Base-by-base conservation (phyloP, 2,329 filamentous ascomycete species). In the Aspergillus intermedius region DNA sequence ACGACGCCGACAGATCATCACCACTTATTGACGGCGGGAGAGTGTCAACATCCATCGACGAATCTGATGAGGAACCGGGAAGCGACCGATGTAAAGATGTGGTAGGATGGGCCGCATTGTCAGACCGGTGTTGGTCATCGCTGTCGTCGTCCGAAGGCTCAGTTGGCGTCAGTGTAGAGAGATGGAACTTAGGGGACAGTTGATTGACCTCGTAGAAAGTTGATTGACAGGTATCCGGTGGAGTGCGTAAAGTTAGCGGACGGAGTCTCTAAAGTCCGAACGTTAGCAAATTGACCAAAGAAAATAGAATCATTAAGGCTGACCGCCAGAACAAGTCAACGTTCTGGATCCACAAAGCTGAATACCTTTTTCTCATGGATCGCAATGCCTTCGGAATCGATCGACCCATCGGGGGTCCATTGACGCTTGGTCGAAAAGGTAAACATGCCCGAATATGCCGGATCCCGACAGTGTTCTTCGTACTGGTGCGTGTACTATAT, bases 381-480 rank as follows among this genome's bases (percentile, higher is more conserved):
- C n/a, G 41, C 39, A 28, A 43, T 45, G n/a, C 86, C n/a, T 65
- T 79, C 51, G 81, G 86, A 64, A 74, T 86, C 54, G 65, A 84
- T 42, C 80, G 86, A 63, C 72, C 82, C 57, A 79, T 71, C 51
- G 66, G 86, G 35, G 9, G 61, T 61, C 47, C 63, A 57, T 35
- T 44, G 59, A 35, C 63, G 61, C 48, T 66, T 66, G 28, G 48
- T 44, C 15, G 56, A 46, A 41, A 53, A 50, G 22, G 45, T 46
- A 41, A 58, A 59, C 63, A 66, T 64, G 40, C 30, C 30, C 42
- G 23, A 3, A 3, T 5, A 30, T 30, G 10, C 3, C 25, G 25
- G 10, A 12, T 30, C 25, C 25, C 10, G 9, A 30, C 9, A 30
- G 25, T 30, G 25, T 9, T 30, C 25, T 30, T 30, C 12, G 25